Conservation (phyloP, 2,329 filamentous ascomycete genomes). For the Dothiorella sarmentorum region DNA sequence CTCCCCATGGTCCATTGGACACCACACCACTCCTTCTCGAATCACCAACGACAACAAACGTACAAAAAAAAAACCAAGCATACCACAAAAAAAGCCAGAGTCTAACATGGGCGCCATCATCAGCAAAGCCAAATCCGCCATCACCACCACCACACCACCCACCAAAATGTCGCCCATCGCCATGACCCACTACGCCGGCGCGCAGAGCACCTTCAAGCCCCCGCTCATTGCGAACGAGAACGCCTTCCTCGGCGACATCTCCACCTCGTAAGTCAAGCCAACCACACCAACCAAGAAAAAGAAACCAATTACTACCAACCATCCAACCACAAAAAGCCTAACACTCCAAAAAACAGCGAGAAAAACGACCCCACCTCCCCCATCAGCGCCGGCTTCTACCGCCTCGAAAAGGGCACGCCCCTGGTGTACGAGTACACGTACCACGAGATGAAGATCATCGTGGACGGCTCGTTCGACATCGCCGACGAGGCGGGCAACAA, state of each 20-base stretch:
- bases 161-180: slow-evolving; percentile 25
- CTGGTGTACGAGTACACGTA: slow-evolving; percentile 68
- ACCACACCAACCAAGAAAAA: neutral
- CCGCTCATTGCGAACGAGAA: slow-evolving; percentile 66
- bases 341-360: slow-evolving; percentile 39
- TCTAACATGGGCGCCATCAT: neutral
- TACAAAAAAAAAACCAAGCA: neutral
- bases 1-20: too few species aligned
- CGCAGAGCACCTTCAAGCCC: slow-evolving; percentile 59
- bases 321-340: neutral
- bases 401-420: slow-evolving; percentile 64
- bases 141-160: neutral
- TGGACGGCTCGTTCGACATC: slow-evolving; percentile 65
- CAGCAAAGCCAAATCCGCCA: neutral
- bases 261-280: slow-evolving; percentile 44
- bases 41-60: neutral
- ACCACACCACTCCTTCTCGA: too few species aligned
- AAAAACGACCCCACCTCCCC: slow-evolving; percentile 56
- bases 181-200: slow-evolving; percentile 55
- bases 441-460: slow-evolving; percentile 71
- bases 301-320: neutral
- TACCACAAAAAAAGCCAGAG: neutral
- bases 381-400: slow-evolving; percentile 63
- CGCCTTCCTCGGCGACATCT: slow-evolving; percentile 63
- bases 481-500: slow-evolving; percentile 60